Evolutionary conservation across 495 filamentous ascomycete genomes (phyloP).

Genomic region (Xylaria castorea): DNA sequence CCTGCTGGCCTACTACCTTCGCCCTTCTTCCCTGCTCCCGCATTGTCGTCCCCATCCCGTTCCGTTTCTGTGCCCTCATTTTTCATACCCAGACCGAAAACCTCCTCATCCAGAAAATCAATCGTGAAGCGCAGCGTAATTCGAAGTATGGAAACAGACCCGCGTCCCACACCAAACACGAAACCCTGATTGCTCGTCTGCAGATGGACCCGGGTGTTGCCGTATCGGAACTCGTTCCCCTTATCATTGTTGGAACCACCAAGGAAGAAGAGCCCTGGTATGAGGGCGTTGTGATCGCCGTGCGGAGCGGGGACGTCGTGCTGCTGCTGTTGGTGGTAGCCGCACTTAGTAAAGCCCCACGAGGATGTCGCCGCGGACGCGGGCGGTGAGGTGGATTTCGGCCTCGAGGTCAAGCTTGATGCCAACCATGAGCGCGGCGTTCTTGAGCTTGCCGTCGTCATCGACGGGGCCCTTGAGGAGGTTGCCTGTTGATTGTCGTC

Average conservation of each 20-base stretch:
- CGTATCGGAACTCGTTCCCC: conserved; percentile 11
- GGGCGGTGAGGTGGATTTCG: conserved; percentile 51
- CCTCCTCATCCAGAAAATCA: conserved; percentile 10
- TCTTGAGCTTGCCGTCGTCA: conserved; percentile 49
- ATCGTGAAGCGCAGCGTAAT: conserved; percentile 27
- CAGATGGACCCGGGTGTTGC: conserved; percentile 24
- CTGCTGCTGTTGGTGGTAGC: conserved; percentile 6
- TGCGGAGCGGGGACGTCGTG: conserved; percentile 9
- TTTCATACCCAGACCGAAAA: conserved; percentile 11
- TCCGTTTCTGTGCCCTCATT: conserved; percentile 14
- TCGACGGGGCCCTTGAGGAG: conserved; percentile 49
- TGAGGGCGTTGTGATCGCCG: neutral
- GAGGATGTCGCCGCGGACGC: conserved; percentile 50
- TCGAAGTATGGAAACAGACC: conserved; percentile 22
- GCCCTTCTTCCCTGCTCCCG: neutral
- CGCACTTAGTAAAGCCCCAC: conserved; percentile 35
- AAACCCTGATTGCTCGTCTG: conserved; percentile 26
- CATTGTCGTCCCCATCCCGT: neutral
- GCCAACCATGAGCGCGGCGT: conserved; percentile 49
- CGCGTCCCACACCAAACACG: conserved; percentile 16
- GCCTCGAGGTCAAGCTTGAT: conserved; percentile 55
- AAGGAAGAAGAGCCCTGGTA: conserved; percentile 23
- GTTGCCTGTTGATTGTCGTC: conserved; percentile 32
- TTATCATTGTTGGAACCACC: conserved; percentile 16
- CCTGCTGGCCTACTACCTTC: neutral